A percentile compares a stretch with the other conserved stretches of the same genome.
Evolutionary conservation across 2,329 filamentous ascomycete genomes (phyloP).

Genomic region (Trichoderma hamatum): DNA sequence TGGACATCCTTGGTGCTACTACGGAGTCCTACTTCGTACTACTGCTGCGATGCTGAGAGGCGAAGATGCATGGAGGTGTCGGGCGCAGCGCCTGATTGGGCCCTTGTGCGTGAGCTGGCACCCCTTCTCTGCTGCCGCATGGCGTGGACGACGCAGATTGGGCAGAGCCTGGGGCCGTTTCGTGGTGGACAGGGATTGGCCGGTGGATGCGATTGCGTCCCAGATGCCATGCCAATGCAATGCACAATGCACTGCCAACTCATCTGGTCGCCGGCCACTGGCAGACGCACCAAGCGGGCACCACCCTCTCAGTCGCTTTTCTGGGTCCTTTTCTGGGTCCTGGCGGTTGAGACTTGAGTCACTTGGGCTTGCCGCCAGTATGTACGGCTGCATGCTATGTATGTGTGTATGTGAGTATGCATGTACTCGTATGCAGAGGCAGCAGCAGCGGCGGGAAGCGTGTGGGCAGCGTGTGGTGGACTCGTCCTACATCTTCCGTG

Average conservation of each 20-base stretch:
- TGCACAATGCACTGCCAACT: conserved; percentile 34
- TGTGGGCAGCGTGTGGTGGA: not conserved
- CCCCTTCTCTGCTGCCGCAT: conserved; percentile 33
- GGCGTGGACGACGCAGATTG: conserved; percentile 39
- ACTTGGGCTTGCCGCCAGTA: conserved; percentile 9
- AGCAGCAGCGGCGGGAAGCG: conserved; percentile 4
- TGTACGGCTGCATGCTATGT: conserved; percentile 19
- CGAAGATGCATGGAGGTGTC: conserved; percentile 23
- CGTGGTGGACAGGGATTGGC: conserved; percentile 33
- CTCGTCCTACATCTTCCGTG: not conserved
- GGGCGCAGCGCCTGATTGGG: conserved; percentile 38
- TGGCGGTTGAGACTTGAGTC: conserved; percentile 1
- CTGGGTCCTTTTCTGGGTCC: not conserved
- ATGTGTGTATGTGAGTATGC: conserved; percentile 13
- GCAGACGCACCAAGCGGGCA: conserved; percentile 22
- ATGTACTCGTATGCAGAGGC: not conserved
- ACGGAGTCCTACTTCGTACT: not conserved
- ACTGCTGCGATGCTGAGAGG: conserved; percentile 12
- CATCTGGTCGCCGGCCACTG: conserved; percentile 26
- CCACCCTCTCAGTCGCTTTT: conserved; percentile 11
- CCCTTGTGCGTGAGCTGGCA: conserved; percentile 33
- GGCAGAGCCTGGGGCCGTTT: conserved; percentile 28
- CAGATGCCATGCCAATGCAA: conserved; percentile 27
- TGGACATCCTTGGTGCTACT: conserved; percentile 12
- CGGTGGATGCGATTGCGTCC: conserved; percentile 27